These are phyloP conservation scores for Plectosphaerella cucumerina DNA, from an alignment of 2,329 filamentous ascomycete species.

Conservation along the genomic window DNA sequence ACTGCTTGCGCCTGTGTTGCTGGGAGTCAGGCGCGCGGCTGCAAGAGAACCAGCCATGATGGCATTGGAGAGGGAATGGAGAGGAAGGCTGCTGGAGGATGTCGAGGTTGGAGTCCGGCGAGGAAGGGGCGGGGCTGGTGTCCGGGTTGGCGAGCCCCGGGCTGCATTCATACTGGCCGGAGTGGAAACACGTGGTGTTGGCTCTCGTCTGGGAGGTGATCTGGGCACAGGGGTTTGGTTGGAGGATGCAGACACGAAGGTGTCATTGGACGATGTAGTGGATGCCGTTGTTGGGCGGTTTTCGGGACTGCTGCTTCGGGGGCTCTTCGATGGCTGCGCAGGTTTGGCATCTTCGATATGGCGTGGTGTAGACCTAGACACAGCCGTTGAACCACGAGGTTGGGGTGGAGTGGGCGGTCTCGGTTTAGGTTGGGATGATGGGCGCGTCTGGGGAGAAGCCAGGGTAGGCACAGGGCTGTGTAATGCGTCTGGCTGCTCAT, in stretches of 20 bases:
- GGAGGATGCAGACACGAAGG: conserved; percentile 26
- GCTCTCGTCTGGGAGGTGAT: conserved; percentile 1
- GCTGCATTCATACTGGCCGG: conserved; percentile 17
- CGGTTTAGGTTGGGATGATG: conserved; percentile 11
- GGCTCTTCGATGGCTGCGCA: no score
- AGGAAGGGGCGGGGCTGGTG: conserved; percentile 18
- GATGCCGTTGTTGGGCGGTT: conserved; percentile 13
- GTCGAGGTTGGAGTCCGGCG: conserved; percentile 20
- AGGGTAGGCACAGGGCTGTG: conserved; percentile 17
- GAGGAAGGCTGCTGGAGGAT: conserved; percentile 38
- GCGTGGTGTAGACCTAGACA: conserved; percentile 5
- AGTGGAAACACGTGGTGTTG: conserved; percentile 6
- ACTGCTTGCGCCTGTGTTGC: conserved; percentile 33
- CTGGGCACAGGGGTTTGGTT: conserved; percentile 8
- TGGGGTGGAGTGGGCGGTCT: conserved; percentile 32
- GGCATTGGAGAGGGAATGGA: conserved; percentile 66
- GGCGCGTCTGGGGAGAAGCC: conserved; percentile 27
- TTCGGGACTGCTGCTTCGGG: conserved; percentile 4
- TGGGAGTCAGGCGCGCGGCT: conserved; percentile 49
- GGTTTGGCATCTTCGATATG: background rate
- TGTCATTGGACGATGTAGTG: conserved; percentile 15
- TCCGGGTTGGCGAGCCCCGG: conserved; percentile 30
- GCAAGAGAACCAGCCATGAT: conserved; percentile 74
- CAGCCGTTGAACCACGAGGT: conserved; percentile 18
- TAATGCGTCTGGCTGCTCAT: background rate